These are phyloP conservation scores for Cicer judaicum DNA, from an alignment of 306 rosid species.

Conservation along the genomic window DNA sequence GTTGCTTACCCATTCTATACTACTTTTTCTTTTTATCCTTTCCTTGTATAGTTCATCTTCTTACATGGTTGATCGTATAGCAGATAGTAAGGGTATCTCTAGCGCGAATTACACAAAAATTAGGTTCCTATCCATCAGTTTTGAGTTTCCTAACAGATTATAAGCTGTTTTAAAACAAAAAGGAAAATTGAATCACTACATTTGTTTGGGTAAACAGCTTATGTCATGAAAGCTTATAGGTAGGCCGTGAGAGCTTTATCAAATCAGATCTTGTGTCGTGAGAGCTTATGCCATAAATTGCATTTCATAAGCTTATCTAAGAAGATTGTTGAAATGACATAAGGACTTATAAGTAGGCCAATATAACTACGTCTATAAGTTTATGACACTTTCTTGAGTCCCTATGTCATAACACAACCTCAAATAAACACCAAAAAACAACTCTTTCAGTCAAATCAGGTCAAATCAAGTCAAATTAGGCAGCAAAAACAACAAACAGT, in stretches of 20 bases:
- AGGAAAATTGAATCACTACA: background rate
- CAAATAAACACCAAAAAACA: conserved; percentile 1
- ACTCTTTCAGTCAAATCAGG: background rate
- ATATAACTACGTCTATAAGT: background rate
- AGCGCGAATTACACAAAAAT: background rate
- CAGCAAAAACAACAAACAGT: conserved; percentile 3
- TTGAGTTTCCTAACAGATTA: background rate
- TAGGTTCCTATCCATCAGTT: conserved; percentile 4
- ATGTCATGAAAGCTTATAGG: conserved; percentile 6
- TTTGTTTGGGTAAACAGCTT: conserved; percentile 4
- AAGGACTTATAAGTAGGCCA: background rate
- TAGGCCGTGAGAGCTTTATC: background rate
- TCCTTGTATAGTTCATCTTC: background rate
- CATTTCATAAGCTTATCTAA: background rate
- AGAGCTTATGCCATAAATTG: conserved; percentile 1
- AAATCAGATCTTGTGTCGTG: background rate
- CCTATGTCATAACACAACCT: background rate
- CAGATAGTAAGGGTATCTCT: background rate
- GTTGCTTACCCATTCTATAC: background rate
- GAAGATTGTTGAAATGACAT: background rate
- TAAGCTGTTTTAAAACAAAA: conserved; percentile 10
- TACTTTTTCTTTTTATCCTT: background rate
- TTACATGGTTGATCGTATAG: background rate
- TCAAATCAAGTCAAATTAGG: conserved; percentile 28
- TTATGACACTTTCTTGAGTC: background rate